Evolutionary conservation across 352 stramenopile species (phyloP).

Genomic region (Phytopythium ostracodes): DNA sequence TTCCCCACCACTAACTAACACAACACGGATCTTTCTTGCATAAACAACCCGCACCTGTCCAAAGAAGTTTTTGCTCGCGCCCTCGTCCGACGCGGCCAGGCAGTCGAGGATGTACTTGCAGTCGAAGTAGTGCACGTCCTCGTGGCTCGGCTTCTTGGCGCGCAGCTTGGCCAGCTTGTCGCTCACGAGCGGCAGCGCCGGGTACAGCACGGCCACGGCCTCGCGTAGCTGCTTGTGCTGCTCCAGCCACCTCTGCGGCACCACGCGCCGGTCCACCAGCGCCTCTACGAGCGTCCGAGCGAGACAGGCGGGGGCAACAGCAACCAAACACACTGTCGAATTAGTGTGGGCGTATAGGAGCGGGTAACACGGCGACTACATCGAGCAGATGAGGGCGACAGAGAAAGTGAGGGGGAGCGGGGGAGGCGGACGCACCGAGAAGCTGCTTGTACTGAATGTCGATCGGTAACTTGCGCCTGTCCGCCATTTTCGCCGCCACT

Average conservation of each 20-base stretch:
- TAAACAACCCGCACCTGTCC: constrained; percentile 35
- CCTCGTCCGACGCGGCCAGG: constrained; percentile 61
- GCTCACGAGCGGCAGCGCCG: constrained; percentile 38
- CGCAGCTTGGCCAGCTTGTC: constrained; percentile 44
- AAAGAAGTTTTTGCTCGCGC: constrained; percentile 68
- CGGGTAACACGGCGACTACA: no score
- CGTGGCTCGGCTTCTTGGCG: constrained; percentile 39
- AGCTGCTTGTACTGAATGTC: no score
- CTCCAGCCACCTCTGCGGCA: constrained; percentile 69
- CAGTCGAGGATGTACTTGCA: constrained; percentile 62
- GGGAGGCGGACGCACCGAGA: no score
- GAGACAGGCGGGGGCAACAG: no score
- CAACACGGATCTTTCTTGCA: no score
- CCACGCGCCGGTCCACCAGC: constrained; percentile 67
- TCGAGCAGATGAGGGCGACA: no score
- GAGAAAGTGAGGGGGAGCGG: no score
- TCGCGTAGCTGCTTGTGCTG: constrained; percentile 60
- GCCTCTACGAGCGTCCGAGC: constrained; percentile 30
- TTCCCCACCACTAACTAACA: no score
- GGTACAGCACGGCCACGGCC: constrained; percentile 46
- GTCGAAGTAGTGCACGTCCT: constrained; percentile 74
- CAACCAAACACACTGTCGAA: no score
- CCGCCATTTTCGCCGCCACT: no score
- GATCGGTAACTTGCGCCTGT: no score
- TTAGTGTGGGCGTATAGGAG: no score